A percentile compares a stretch with the other conserved stretches of the same genome.
phyloP scores from a whole-genome alignment of 495 filamentous ascomycete species.

The Talaromyces thailandensis region DNA sequence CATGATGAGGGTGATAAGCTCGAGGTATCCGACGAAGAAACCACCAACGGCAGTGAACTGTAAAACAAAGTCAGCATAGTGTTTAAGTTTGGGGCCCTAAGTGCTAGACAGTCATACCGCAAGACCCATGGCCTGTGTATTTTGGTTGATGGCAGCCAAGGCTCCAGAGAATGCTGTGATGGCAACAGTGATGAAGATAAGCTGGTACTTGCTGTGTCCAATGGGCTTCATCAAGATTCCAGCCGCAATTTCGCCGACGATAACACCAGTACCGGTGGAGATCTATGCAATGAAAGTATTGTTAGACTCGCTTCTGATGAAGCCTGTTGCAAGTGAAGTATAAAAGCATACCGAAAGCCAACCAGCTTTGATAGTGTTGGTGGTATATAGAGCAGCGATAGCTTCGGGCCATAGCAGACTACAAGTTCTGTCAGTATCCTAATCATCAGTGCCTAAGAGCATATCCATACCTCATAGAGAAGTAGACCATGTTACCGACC shows the following conservation, averaged over 20 bases:
- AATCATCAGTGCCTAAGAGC: background rate
- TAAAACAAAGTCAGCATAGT: background rate
- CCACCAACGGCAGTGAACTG: conserved; percentile 25
- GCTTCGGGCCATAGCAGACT: conserved; percentile 28
- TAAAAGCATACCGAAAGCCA: conserved; percentile 20
- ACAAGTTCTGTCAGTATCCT: background rate
- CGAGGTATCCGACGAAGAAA: conserved; percentile 23
- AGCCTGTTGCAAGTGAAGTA: background rate
- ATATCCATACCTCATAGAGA: conserved; percentile 17
- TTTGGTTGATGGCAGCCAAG: conserved; percentile 17
- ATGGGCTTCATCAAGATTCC: conserved; percentile 26
- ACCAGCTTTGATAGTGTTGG: conserved; percentile 21
- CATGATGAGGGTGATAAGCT: conserved; percentile 24
- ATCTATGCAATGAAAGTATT: conserved; percentile 9
- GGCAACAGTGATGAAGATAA: conserved; percentile 12
- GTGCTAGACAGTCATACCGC: conserved; percentile 14
- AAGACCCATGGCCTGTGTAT: conserved; percentile 15
- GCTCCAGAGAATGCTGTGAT: conserved; percentile 19
- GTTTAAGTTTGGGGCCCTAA: background rate
- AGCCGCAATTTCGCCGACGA: conserved; percentile 16
- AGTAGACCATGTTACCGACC: conserved; percentile 28
- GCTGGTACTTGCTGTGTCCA: conserved; percentile 16
- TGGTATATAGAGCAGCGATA: conserved; percentile 19
- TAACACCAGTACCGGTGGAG: conserved; percentile 15
- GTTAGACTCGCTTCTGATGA: background rate